Conservation (phyloP, 768 basidiomycete species). For the Mycena galopus region DNA sequence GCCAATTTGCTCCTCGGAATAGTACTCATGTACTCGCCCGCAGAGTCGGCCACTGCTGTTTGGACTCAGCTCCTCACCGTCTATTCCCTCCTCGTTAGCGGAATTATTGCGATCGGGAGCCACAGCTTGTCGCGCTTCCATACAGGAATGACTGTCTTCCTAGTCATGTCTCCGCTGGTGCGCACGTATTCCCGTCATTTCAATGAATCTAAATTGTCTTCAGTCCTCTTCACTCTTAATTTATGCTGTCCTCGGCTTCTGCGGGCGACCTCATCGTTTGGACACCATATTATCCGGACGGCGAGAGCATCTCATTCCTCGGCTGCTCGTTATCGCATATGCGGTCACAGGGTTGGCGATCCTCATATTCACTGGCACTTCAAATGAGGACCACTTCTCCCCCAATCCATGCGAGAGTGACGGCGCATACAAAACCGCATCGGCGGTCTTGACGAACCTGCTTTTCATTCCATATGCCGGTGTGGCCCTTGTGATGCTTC, state of each 20-base stretch:
- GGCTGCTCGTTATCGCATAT: slow-evolving; percentile 2
- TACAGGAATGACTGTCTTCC: slow-evolving; percentile 11
- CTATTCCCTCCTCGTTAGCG: slow-evolving; percentile 26
- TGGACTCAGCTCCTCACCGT: slow-evolving; percentile 26
- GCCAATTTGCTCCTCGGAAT: slow-evolving; percentile 22
- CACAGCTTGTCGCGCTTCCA: slow-evolving; percentile 15
- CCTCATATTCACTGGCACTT: slow-evolving; percentile 10
- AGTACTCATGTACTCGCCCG: slow-evolving; percentile 14
- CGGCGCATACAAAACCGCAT: background rate
- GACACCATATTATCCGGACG: slow-evolving; percentile 4
- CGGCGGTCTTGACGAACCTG: background rate
- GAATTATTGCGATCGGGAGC: background rate
- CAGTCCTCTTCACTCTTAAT: slow-evolving; percentile 17
- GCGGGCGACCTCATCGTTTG: background rate
- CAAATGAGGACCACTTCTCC: background rate
- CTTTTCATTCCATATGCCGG: slow-evolving; percentile 21
- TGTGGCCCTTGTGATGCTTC: background rate
- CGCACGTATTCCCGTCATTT: background rate
- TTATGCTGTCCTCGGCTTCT: slow-evolving; percentile 20
- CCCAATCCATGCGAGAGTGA: background rate
- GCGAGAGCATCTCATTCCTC: slow-evolving; percentile 20
- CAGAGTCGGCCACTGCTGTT: slow-evolving; percentile 9
- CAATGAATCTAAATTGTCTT: background rate
- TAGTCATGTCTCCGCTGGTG: slow-evolving; percentile 24
- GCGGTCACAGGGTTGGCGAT: background rate